Conservation (phyloP, 1,284 basidiomycete genomes). For the Rugosomyces carneus region DNA sequence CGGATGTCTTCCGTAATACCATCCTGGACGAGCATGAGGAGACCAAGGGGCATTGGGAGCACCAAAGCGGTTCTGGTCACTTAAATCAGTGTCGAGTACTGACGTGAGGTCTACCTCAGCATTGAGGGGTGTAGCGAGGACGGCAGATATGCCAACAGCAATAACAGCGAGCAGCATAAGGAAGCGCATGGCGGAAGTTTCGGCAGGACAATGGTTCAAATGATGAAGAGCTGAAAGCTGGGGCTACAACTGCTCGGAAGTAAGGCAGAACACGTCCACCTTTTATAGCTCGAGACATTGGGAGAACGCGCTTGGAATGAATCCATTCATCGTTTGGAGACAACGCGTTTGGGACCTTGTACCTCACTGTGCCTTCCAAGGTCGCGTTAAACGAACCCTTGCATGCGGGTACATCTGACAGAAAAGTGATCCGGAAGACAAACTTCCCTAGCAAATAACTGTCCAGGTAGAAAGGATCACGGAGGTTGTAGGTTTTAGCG, state of each 20-base stretch:
- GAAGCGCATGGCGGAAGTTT: not conserved
- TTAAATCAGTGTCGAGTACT: slow-evolving; percentile 1
- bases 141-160: not conserved
- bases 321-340: not conserved
- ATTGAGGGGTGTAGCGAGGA: slow-evolving; percentile 1
- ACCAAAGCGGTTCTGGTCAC: slow-evolving; percentile 21
- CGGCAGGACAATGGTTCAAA: not conserved
- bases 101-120: not conserved
- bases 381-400: not conserved
- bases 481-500: slow-evolving; percentile 1
- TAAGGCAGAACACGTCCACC: not conserved
- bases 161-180: not conserved
- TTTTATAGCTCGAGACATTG: not conserved
- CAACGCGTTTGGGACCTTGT: slow-evolving; percentile 3
- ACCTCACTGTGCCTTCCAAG: slow-evolving; percentile 1
- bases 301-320: not conserved
- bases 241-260: not conserved
- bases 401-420: slow-evolving; percentile 1
- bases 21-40: slow-evolving; percentile 20
- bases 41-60: slow-evolving; percentile 24
- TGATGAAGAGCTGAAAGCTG: not conserved
- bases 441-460: not conserved
- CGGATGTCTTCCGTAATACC: slow-evolving; percentile 25
- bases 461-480: not conserved
- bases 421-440: not conserved